These are phyloP conservation scores for Daldinia loculata DNA, from an alignment of 495 filamentous ascomycete genomes.

Conservation along the genomic window DNA sequence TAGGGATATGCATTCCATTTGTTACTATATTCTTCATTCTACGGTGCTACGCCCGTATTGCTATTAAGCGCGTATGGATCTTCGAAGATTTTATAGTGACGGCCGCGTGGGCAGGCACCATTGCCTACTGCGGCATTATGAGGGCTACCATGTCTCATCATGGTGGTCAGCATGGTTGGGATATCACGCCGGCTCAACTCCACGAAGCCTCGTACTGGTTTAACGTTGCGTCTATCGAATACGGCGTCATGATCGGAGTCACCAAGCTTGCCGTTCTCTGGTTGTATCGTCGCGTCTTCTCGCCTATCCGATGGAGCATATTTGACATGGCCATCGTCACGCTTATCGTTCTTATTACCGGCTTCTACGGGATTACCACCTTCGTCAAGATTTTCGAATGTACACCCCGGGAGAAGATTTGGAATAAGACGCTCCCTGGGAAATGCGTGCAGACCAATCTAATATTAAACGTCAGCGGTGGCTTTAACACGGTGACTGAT, in stretches of 20 bases:
- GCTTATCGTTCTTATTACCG: conserved; percentile 44
- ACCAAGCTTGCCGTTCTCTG: conserved; percentile 54
- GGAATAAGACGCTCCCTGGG: neutral
- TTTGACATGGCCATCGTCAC: conserved; percentile 48
- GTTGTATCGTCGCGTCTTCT: conserved; percentile 53
- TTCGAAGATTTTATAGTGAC: neutral
- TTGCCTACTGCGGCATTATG: conserved; percentile 1
- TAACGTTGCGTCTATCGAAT: conserved; percentile 48
- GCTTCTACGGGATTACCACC: conserved; percentile 8
- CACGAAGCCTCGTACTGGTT: conserved; percentile 45
- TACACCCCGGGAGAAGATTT: neutral
- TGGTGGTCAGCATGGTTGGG: conserved; percentile 49
- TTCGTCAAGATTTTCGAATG: conserved; percentile 24
- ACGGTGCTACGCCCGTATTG: neutral
- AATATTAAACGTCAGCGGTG: conserved; percentile 12
- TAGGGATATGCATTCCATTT: neutral
- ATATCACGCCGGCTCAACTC: conserved; percentile 41
- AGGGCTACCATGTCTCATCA: conserved; percentile 43
- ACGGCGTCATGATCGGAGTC: conserved; percentile 50
- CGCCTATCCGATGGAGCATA: conserved; percentile 39
- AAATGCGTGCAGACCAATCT: neutral
- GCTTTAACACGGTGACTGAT: conserved; percentile 22
- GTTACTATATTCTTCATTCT: neutral
- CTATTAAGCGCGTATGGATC: neutral
- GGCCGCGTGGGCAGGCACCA: neutral